These are phyloP conservation scores for Rhodocollybia butyracea DNA, from an alignment of 768 basidiomycete species.

Conservation along the genomic window DNA sequence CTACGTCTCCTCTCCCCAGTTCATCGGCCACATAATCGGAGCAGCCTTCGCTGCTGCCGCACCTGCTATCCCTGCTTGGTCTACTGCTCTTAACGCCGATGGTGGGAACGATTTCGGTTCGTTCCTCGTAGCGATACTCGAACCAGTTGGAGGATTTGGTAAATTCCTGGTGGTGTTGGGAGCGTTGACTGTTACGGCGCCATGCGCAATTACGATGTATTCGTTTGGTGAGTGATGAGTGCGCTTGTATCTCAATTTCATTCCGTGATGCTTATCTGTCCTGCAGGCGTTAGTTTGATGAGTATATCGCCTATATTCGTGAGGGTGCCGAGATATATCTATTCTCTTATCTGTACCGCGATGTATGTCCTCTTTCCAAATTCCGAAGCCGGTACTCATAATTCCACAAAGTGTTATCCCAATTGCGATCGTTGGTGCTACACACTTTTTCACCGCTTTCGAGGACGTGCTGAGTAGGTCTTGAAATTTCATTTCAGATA, in stretches of 20 bases:
- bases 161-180: slow-evolving; percentile 72
- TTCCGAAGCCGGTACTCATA: not conserved
- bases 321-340: slow-evolving; percentile 64
- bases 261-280: not conserved
- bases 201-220: slow-evolving; percentile 78
- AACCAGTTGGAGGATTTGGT: slow-evolving; percentile 60
- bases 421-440: slow-evolving; percentile 65
- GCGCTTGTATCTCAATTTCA: not conserved
- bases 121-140: slow-evolving; percentile 57
- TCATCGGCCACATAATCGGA: slow-evolving; percentile 54
- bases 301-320: slow-evolving; percentile 52
- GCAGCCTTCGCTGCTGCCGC: slow-evolving; percentile 64
- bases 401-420: slow-evolving; percentile 51
- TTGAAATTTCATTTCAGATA: slow-evolving; percentile 12
- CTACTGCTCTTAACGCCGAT: slow-evolving; percentile 49
- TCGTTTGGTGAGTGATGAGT: slow-evolving; percentile 45
- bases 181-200: slow-evolving; percentile 70
- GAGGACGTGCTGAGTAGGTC: slow-evolving; percentile 60
- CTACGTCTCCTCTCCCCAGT: slow-evolving; percentile 17
- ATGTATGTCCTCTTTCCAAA: slow-evolving; percentile 42
- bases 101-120: slow-evolving; percentile 57
- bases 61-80: slow-evolving; percentile 53
- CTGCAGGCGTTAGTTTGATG: slow-evolving; percentile 59
- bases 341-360: slow-evolving; percentile 59
- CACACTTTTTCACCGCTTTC: slow-evolving; percentile 60